Conservation (phyloP, 2,329 filamentous ascomycete species). For the Boeremia lycopersici region DNA sequence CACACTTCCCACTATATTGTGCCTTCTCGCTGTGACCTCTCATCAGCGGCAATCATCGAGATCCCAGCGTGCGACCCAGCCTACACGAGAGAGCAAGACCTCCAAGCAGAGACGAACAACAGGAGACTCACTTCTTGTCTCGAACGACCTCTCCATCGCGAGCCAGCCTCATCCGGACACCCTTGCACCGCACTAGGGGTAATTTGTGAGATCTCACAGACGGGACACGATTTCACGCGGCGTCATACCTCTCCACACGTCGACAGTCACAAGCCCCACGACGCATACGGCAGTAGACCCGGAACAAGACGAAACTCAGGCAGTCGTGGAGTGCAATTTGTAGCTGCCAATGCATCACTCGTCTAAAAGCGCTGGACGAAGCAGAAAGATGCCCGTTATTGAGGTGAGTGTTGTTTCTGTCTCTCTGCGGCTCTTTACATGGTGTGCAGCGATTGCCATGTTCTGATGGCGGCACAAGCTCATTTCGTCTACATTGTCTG, state of each 20-base stretch:
- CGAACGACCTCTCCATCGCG: constrained; percentile 1
- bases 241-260: constrained; percentile 37
- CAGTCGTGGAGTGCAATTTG: constrained; percentile 1
- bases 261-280: constrained; percentile 19
- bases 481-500: constrained; percentile 17
- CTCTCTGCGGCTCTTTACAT: not conserved
- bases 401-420: constrained; percentile 35
- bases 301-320: constrained; percentile 8
- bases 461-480: constrained; percentile 11
- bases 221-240: constrained; percentile 25
- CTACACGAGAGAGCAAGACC: not conserved
- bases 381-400: constrained; percentile 41
- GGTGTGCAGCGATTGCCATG: not conserved
- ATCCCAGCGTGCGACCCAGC: not conserved
- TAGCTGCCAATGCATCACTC: constrained; percentile 29
- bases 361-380: constrained; percentile 22
- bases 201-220: constrained; percentile 29
- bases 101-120: not conserved
- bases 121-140: constrained; percentile 3
- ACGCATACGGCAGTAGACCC: constrained; percentile 23
- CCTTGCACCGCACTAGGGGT: constrained; percentile 29
- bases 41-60: not conserved
- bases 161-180: constrained; percentile 15
- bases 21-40: not conserved
- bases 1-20: not conserved